These are phyloP conservation scores for Fusarium succisae DNA, from an alignment of 2,329 filamentous ascomycete species.

Conservation along the genomic window DNA sequence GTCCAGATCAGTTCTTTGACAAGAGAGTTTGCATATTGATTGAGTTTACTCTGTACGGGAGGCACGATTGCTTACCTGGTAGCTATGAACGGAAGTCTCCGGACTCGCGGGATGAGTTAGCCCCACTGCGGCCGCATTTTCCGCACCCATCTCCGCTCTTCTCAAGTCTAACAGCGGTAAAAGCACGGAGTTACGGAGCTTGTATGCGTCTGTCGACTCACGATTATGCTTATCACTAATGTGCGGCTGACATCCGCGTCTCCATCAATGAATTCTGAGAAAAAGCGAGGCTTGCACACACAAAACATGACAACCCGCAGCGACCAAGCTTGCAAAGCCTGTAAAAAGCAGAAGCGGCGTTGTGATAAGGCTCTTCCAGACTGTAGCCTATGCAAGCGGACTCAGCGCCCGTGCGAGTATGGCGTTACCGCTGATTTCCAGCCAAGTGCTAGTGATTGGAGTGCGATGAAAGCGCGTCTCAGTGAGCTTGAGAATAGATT, in stretches of 20 bases:
- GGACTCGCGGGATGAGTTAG: accelerated
- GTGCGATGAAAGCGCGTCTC: background rate
- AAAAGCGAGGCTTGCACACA: accelerated
- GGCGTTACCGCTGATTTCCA: background rate
- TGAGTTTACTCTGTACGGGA: no score
- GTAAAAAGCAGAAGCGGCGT: background rate
- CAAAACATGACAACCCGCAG: background rate
- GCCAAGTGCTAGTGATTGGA: background rate
- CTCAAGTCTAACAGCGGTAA: background rate
- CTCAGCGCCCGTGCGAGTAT: background rate
- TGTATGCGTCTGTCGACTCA: no score
- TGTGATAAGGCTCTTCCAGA: background rate
- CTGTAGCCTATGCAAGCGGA: background rate
- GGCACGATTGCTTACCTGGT: background rate
- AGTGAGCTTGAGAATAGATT: background rate
- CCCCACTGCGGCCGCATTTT: background rate
- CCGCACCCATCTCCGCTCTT: background rate
- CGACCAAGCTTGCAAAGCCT: background rate
- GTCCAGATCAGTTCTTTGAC: background rate
- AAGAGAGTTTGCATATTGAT: background rate
- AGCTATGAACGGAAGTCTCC: background rate
- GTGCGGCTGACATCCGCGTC: background rate
- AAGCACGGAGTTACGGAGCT: background rate
- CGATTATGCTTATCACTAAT: background rate
- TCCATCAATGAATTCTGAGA: background rate